Conservation (phyloP, 805 yeast species). For the Suhomyces emberorum region DNA sequence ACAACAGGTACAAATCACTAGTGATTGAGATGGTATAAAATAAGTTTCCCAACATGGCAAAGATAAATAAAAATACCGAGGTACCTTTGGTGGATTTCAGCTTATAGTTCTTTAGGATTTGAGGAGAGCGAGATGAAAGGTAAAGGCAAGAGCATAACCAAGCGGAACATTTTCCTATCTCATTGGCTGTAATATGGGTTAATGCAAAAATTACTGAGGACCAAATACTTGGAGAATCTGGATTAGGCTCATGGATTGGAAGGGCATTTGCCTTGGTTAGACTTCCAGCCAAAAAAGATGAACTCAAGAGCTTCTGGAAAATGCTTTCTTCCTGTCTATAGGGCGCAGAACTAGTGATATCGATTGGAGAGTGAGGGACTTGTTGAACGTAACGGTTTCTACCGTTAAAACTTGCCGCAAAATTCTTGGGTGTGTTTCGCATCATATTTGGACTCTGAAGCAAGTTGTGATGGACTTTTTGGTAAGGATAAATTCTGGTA, state of each 20-base stretch:
- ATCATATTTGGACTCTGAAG: constrained; percentile 37
- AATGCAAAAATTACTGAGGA: background rate
- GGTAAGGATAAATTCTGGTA: constrained; percentile 38
- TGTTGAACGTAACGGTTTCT: constrained; percentile 21
- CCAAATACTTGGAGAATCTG: background rate
- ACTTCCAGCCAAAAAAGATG: constrained; percentile 12
- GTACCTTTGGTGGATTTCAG: constrained; percentile 33
- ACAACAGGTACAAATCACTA: constrained; percentile 27
- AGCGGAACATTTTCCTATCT: constrained; percentile 28
- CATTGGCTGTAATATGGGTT: constrained; percentile 3
- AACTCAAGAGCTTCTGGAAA: constrained; percentile 13
- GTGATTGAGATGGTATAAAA: constrained; percentile 33
- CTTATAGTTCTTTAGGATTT: constrained; percentile 29
- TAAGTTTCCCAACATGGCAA: constrained; percentile 35
- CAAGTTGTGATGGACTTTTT: constrained; percentile 38
- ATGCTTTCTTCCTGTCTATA: constrained; percentile 1
- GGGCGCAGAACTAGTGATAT: constrained; percentile 7
- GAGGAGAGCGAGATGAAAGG: constrained; percentile 33
- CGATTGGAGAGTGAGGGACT: constrained; percentile 8
- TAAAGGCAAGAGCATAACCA: constrained; percentile 34
- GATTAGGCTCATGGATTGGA: constrained; percentile 1
- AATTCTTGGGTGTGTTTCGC: constrained; percentile 14
- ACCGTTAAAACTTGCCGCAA: constrained; percentile 9
- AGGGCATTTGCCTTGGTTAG: constrained; percentile 11
- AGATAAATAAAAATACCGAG: constrained; percentile 30